Evolutionary conservation across 768 basidiomycete species (phyloP), one percentile per base, ranked within the genome.

Genomic region (Suillus subluteus): DNA sequence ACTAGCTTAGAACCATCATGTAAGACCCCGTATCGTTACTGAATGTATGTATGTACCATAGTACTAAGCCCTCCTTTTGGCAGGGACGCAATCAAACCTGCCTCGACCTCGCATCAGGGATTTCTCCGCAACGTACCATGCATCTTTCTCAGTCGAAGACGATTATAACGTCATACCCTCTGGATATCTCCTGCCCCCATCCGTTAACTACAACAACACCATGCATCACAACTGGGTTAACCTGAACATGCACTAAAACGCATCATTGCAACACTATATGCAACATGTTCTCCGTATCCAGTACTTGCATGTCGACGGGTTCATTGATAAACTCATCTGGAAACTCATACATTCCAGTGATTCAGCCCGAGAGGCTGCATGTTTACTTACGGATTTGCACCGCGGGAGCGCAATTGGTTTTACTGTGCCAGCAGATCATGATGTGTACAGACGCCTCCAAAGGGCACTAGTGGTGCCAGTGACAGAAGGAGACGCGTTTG

Each of bases 21-120:
- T 90, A 90, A 90, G 89, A 86, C 78, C 73, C 79, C 85, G 87
- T 89, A 89, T 84, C 84, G 81, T 73, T 87, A 87, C 83, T 87
- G 82, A 87, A 83, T 84, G 80, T 82, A 84, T 87, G 78, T 81
- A 84, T 86, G 86, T 88, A 87, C 83, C 73, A 76, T 79, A 84
- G 82, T 85, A 81, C 87, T 89, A 89, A 88, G 79, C 79, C 82
- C 82, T 83, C 78, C 76, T 81, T 81, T 79, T 82, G 79, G 78
- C 83, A 86, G 85, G 84, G 85, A 71, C 68, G 58, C 67, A 72
- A 70, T 71, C 68, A 70, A 62, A 48, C 43, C 74, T 68, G 59
- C 74, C 69, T 71, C 76, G 72, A 52, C 75, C 76, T 0, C 73
- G 74, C 68, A 67, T 50, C 67, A 77, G 74, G 66, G 59, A 68